Base-by-base conservation (phyloP, 345 rosid species). In the Lepidium didymum region DNA sequence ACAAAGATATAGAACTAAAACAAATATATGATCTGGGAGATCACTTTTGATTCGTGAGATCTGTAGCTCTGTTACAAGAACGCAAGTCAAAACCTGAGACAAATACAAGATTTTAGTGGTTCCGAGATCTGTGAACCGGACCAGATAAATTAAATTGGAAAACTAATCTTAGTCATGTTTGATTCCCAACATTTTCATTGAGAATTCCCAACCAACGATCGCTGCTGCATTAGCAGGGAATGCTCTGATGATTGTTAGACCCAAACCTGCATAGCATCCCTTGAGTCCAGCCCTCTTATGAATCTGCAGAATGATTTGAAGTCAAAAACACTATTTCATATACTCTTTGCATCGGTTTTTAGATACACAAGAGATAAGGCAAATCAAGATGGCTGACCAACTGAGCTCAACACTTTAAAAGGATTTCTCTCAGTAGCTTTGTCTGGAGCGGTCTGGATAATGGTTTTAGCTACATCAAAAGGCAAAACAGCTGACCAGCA, bases 141-240 rank as follows among this genome's bases (percentile, higher is more conserved):
- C 13, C 35, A 46, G 47, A 63, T 55, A 35, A 25, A 31, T 44
- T 7, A 55, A 25, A 57, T 35, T 14, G 37, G 70, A 34, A 50
- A 71, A 51, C 68, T 45, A 57, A 49, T 57, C 45, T 76, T 72
- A 75, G 65, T 75, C 76, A 42, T 44, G 90, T 43, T 79, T 79
- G 73, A 87, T 84, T 52, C 96, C 94, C 51, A 89, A 72, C 59
- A 86, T 52, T 77, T 91, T 87, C 82, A 85, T 73, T 51, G 96
- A 90, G 9, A 95, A 77, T 78, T 95, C 99, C 99, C 97, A 91
- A 61, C 96, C 81, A 59, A 91, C 96, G 19, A 95, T 95, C 15
- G 99, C 96, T 36, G 91, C 89, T 29, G 97, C 99, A 72, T 95
- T 95, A 56, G 99, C 97, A 46, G 97, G 96, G 77, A 95, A 95